Evolutionary conservation across 2,329 filamentous ascomycete genomes (phyloP).

Genomic region (Pseudocercospora eumusae): DNA sequence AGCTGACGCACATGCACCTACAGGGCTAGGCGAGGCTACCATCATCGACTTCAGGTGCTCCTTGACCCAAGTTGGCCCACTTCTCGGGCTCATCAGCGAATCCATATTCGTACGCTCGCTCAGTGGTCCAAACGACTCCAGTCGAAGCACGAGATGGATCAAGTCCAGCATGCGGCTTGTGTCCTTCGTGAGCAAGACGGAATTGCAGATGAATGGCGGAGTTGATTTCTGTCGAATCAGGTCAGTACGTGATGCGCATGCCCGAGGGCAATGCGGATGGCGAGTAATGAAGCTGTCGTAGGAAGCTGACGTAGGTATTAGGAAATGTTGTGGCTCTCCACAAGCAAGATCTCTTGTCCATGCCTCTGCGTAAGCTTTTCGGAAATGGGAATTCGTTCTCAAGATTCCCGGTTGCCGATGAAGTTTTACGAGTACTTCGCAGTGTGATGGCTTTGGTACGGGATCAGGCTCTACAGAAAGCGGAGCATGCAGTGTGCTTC

Average conservation of each 20-base stretch:
- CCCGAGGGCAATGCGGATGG: neutral
- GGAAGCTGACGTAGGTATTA: neutral
- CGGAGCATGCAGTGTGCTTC: neutral
- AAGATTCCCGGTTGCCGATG: too few species aligned
- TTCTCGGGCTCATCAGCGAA: slow-evolving; percentile 74
- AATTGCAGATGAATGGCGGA: slow-evolving; percentile 89
- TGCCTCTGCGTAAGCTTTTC: neutral
- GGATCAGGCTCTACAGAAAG: neutral
- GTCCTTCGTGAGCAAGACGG: slow-evolving; percentile 84
- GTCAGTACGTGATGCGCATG: slow-evolving; percentile 14
- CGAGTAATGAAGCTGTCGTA: neutral
- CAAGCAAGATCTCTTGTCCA: neutral
- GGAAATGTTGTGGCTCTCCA: neutral
- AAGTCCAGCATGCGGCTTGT: slow-evolving; percentile 86
- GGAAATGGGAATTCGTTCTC: neutral
- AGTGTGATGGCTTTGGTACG: too few species aligned
- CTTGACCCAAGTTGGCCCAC: slow-evolving; percentile 94
- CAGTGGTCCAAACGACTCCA: slow-evolving; percentile 90
- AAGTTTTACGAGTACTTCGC: too few species aligned
- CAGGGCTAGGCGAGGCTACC: slow-evolving; percentile 53
- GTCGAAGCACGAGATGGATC: slow-evolving; percentile 86
- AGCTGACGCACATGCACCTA: slow-evolving; percentile 49
- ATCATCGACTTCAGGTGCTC: slow-evolving; percentile 83
- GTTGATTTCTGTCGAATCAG: slow-evolving; percentile 62
- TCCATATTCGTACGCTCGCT: slow-evolving; percentile 85